phyloP scores from a whole-genome alignment of 257 asterid species.

The Gentiana dahurica region DNA sequence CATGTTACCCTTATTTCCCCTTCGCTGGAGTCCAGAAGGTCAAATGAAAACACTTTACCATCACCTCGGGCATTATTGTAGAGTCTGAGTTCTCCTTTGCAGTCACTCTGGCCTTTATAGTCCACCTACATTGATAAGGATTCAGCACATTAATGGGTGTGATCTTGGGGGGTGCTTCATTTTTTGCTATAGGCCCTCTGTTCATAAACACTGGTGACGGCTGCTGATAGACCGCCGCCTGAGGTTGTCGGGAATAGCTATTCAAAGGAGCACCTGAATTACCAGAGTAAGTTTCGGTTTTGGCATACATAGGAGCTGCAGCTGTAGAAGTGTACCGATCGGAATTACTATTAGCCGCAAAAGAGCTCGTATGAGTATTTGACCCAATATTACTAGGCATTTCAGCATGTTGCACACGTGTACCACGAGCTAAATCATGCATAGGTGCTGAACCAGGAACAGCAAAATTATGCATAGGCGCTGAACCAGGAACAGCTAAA shows the following conservation, averaged over 20 bases:
- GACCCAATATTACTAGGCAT: constrained; percentile 24
- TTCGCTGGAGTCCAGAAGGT: constrained; percentile 82
- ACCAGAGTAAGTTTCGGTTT: constrained; percentile 6
- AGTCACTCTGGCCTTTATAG: constrained; percentile 90
- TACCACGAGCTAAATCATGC: constrained; percentile 32
- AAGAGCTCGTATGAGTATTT: constrained; percentile 30
- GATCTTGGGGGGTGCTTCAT: constrained; percentile 70
- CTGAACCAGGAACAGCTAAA: neutral
- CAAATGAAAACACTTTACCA: constrained; percentile 95
- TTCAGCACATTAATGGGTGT: constrained; percentile 73
- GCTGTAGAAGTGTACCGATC: constrained; percentile 30
- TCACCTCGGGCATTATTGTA: constrained; percentile 71
- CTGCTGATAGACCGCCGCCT: constrained; percentile 36
- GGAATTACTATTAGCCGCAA: constrained; percentile 26
- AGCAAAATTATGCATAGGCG: constrained; percentile 18
- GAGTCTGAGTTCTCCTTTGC: constrained; percentile 63
- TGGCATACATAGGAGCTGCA: constrained; percentile 28
- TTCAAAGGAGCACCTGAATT: constrained; percentile 29
- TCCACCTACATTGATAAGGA: constrained; percentile 89
- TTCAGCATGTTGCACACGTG: constrained; percentile 26
- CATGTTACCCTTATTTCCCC: constrained; percentile 94
- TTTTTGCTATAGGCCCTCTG: constrained; percentile 76
- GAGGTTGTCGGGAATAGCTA: constrained; percentile 58
- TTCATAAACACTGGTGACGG: constrained; percentile 54
- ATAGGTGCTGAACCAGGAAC: constrained; percentile 21